These are phyloP conservation scores for Zymoseptoria tritici DNA, from an alignment of 2,329 filamentous ascomycete species.

Conservation along the genomic window DNA sequence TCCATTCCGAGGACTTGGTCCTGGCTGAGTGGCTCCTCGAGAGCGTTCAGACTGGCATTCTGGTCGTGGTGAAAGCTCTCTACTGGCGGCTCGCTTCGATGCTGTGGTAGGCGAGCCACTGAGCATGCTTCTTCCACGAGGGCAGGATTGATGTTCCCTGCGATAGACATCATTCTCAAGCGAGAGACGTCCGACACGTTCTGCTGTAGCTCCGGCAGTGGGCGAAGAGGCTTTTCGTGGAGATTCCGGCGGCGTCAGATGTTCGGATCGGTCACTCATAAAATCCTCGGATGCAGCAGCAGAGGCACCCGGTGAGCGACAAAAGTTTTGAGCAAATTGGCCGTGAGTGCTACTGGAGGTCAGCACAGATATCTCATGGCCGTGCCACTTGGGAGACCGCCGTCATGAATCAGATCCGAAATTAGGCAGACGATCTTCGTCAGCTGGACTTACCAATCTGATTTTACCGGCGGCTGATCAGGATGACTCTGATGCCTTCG, in stretches of 20 bases:
- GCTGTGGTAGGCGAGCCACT: not conserved
- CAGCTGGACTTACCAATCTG: not conserved
- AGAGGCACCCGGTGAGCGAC: constrained; percentile 1
- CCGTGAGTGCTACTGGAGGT: not conserved
- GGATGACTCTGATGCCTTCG: not conserved
- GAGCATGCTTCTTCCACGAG: constrained; percentile 4
- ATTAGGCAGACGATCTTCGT: not conserved
- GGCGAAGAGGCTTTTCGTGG: constrained; percentile 5
- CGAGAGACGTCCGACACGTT: constrained; percentile 9
- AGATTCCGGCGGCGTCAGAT: constrained; percentile 11
- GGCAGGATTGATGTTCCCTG: not conserved
- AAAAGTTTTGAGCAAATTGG: not conserved
- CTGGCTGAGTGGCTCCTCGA: not conserved
- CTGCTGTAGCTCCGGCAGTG: not conserved
- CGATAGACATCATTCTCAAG: constrained; percentile 4
- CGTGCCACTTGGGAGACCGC: not conserved
- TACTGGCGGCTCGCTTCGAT: constrained; percentile 8
- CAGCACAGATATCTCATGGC: not conserved
- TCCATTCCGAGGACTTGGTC: not conserved
- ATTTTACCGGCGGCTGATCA: not conserved
- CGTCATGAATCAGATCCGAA: not conserved
- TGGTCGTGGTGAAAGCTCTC: constrained; percentile 2
- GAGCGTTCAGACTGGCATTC: constrained; percentile 2
- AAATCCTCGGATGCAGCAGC: constrained; percentile 7
- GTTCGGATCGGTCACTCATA: constrained; percentile 8